These are phyloP conservation scores for Thalassiosira mediterranea DNA, from an alignment of 352 stramenopile species.

Conservation along the genomic window DNA sequence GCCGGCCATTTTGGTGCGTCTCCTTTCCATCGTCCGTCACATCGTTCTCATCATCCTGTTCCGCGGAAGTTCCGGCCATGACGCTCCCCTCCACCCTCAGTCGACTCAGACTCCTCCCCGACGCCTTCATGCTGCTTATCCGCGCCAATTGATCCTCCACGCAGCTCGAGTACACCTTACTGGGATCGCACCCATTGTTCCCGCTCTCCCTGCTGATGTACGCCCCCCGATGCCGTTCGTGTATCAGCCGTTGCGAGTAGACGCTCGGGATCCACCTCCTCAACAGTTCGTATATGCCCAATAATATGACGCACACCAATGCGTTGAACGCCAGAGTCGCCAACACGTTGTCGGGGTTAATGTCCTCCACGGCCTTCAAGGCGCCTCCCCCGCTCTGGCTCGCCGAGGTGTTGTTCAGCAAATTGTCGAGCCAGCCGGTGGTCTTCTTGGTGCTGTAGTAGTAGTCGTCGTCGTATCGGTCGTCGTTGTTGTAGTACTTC, in stretches of 20 bases:
- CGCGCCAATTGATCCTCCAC: neutral
- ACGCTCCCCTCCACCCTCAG: neutral
- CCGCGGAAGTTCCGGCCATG: neutral
- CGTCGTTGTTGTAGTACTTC: no score
- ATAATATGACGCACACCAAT: conserved; percentile 44
- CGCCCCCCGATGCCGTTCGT: neutral
- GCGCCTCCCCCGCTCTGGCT: conserved; percentile 2
- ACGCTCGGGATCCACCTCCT: conserved; percentile 49
- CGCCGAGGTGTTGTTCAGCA: conserved; percentile 30
- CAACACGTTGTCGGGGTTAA: conserved; percentile 52
- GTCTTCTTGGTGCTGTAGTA: conserved; percentile 24
- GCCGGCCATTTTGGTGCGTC: neutral
- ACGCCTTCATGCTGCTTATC: conserved; percentile 15
- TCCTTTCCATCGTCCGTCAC: neutral
- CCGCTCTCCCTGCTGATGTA: neutral
- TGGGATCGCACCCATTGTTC: no score
- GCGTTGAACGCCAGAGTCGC: conserved; percentile 46
- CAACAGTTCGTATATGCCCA: conserved; percentile 52
- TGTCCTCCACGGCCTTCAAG: conserved; percentile 43
- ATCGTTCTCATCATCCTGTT: neutral
- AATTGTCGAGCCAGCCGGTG: conserved; percentile 40
- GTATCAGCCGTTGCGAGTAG: conserved; percentile 38
- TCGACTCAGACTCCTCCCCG: neutral
- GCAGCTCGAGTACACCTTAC: neutral
- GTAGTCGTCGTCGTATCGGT: neutral